Evolutionary conservation across 192 early-diverging fungal species (phyloP).

Genomic region (Podochytrium sp.): DNA sequence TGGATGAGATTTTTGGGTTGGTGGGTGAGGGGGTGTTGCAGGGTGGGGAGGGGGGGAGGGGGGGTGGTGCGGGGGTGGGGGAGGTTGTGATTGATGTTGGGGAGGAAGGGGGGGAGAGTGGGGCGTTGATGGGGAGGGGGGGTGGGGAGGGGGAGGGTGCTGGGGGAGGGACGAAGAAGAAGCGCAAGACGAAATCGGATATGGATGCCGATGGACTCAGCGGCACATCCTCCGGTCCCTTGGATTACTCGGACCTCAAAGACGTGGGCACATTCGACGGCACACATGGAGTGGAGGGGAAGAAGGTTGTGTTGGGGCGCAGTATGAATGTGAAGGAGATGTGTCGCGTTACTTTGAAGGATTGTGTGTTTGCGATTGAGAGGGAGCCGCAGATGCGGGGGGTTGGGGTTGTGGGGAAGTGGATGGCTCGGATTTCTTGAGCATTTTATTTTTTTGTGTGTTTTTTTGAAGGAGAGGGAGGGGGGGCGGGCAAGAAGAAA

Average conservation of each 20-base stretch:
- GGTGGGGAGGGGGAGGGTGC: constrained; percentile 1
- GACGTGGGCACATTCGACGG: constrained; percentile 18
- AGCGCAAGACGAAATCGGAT: constrained; percentile 11
- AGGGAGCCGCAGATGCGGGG: constrained; percentile 20
- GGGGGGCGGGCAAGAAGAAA: no score
- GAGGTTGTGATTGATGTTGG: neutral
- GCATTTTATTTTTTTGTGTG: no score
- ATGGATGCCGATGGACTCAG: neutral
- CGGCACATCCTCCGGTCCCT: no score
- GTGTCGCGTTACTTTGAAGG: constrained; percentile 31
- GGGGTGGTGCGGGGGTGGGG: no score
- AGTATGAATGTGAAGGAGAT: constrained; percentile 32
- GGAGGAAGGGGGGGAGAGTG: neutral
- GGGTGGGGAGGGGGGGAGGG: no score
- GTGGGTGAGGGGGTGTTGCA: no score
- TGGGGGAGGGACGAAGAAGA: neutral
- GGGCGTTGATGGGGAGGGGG: neutral
- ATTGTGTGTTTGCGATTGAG: constrained; percentile 28
- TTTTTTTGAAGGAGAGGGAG: no score
- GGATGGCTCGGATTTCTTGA: constrained; percentile 26
- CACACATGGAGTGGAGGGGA: constrained; percentile 7
- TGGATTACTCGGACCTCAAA: constrained; percentile 20
- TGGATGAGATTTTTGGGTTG: no score
- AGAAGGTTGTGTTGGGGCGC: constrained; percentile 5
- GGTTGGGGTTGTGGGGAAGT: constrained; percentile 10